Evolutionary conservation across 306 rosid genomes (phyloP).

Genomic region (Prinsepia uniflora): DNA sequence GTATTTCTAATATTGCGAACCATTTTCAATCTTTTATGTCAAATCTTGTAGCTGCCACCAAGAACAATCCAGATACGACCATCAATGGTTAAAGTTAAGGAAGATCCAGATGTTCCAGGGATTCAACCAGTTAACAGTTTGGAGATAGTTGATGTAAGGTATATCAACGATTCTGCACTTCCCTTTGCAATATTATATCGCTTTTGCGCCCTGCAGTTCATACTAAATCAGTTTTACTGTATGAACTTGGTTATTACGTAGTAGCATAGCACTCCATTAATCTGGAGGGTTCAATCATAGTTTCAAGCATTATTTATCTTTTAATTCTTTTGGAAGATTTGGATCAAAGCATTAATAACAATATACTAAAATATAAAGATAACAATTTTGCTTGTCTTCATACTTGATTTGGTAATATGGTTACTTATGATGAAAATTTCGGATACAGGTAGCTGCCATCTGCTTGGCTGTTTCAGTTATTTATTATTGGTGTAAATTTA

Average conservation of each 20-base stretch:
- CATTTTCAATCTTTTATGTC: neutral
- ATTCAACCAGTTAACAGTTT: conserved; percentile 46
- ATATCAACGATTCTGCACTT: conserved; percentile 18
- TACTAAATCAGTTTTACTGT: neutral
- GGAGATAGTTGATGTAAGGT: conserved; percentile 81
- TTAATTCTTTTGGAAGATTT: no score
- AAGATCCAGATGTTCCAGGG: conserved; percentile 24
- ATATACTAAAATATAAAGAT: no score
- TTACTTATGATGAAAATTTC: neutral
- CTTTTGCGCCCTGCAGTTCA: conserved; percentile 3
- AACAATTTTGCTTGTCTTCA: no score
- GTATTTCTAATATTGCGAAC: neutral
- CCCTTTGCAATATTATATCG: neutral
- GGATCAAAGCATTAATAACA: no score
- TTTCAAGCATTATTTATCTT: no score
- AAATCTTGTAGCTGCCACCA: conserved; percentile 53
- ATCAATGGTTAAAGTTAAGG: conserved; percentile 66
- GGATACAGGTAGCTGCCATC: neutral
- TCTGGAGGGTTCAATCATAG: no score
- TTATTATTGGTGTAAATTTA: conserved; percentile 12
- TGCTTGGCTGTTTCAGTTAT: conserved; percentile 11
- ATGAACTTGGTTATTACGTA: neutral
- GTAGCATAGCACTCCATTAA: neutral
- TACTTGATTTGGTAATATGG: no score
- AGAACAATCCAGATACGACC: conserved; percentile 59